Percentiles rank a stretch among this genome's conserved stretches.
phyloP scores from a whole-genome alignment of 495 filamentous ascomycete species.

The Cercophora newfieldiana region DNA sequence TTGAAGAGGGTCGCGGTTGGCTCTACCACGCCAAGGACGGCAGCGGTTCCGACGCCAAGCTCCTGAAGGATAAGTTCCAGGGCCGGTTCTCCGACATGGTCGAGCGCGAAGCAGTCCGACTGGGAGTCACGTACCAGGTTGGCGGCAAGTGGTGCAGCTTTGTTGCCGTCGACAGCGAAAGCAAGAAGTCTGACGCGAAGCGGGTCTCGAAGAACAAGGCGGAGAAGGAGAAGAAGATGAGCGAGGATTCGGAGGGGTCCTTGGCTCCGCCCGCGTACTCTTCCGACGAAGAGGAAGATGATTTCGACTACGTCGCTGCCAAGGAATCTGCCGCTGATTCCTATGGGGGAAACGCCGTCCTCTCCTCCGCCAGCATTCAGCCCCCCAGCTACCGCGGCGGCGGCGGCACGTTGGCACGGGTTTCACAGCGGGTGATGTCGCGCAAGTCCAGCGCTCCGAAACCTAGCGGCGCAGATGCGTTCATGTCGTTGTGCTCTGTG shows the following conservation, averaged over 20 bases:
- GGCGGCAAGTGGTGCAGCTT: conserved; percentile 70
- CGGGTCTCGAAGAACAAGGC: too few species aligned
- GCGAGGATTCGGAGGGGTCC: background rate
- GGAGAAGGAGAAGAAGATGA: conserved; percentile 18
- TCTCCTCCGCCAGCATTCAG: too few species aligned
- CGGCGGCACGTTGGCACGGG: too few species aligned
- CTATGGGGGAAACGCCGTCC: background rate
- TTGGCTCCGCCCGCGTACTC: background rate
- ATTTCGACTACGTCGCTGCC: too few species aligned
- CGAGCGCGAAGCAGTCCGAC: conserved; percentile 60
- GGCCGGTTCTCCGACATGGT: conserved; percentile 55
- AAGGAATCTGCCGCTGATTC: too few species aligned
- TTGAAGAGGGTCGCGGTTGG: conserved; percentile 71
- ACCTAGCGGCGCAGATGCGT: too few species aligned
- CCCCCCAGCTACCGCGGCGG: too few species aligned
- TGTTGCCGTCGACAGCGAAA: conserved; percentile 58
- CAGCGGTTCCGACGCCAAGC: conserved; percentile 33
- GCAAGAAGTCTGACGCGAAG: too few species aligned
- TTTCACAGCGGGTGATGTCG: too few species aligned
- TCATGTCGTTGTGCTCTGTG: too few species aligned
- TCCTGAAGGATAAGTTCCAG: conserved; percentile 50
- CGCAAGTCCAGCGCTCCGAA: too few species aligned
- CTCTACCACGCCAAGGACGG: conserved; percentile 50
- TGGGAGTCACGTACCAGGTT: conserved; percentile 65
- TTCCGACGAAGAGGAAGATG: conserved; percentile 1